These are phyloP conservation scores for Ogataea trehaloabstinens DNA, from an alignment of 805 yeast species.

Conservation along the genomic window DNA sequence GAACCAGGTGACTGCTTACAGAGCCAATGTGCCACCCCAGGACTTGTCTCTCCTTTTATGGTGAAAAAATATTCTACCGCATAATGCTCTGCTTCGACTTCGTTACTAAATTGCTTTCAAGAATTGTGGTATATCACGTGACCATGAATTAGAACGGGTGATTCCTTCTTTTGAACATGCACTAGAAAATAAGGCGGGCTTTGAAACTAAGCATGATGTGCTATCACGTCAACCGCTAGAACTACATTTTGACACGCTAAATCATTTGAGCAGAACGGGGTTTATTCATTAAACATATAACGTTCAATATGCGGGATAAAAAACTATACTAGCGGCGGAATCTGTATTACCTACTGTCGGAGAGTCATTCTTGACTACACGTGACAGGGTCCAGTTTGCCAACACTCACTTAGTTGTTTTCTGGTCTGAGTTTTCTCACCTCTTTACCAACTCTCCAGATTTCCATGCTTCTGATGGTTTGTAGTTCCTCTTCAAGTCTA, in stretches of 20 bases:
- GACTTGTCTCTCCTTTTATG: neutral
- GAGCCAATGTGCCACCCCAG: neutral
- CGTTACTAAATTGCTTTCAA: neutral
- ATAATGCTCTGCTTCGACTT: neutral
- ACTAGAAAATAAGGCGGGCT: no score
- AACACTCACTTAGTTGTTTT: constrained; percentile 70
- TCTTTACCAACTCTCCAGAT: constrained; percentile 99
- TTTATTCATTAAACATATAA: constrained; percentile 42
- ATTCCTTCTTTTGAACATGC: no score
- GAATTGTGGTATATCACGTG: constrained; percentile 19
- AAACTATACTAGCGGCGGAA: neutral
- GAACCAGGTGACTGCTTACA: neutral
- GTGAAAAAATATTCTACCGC: neutral
- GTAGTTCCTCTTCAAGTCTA: constrained; percentile 89
- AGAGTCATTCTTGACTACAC: constrained; percentile 20
- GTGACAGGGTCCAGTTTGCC: neutral
- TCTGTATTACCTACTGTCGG: no score
- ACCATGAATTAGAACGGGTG: no score
- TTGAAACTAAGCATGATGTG: no score
- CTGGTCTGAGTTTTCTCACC: constrained; percentile 99
- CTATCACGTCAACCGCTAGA: no score
- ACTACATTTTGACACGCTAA: no score
- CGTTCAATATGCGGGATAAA: constrained; percentile 23
- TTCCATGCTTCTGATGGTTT: constrained; percentile 93
- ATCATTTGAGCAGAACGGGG: constrained; percentile 33